phyloP scores from a whole-genome alignment of 345 rosid genomes.

The Eucalyptus guilfoylei region DNA sequence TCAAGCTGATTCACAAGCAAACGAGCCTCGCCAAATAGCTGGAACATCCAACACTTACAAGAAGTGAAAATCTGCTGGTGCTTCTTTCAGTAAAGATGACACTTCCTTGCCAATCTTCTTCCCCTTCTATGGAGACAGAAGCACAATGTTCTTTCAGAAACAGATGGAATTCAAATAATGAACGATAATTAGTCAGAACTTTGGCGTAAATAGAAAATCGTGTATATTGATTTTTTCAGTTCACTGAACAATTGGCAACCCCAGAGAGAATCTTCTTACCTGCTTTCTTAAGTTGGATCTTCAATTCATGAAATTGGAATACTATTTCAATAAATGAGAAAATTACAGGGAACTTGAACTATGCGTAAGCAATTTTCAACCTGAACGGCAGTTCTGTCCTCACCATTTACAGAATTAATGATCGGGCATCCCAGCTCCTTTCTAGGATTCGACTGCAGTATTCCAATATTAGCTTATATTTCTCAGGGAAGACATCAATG shows the following conservation, averaged over 20 bases:
- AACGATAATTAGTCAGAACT: background rate
- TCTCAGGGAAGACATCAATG: conserved; percentile 28
- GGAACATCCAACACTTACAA: background rate
- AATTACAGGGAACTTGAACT: conserved; percentile 10
- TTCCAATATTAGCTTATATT: conserved; percentile 12
- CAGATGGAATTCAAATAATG: background rate
- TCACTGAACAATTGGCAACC: background rate
- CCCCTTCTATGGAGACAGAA: background rate
- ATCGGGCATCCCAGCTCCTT: conserved; percentile 18
- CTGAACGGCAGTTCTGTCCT: background rate
- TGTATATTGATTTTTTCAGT: background rate
- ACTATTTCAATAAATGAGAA: background rate
- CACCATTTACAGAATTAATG: conserved; percentile 11
- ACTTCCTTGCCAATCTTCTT: background rate
- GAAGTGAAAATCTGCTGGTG: background rate
- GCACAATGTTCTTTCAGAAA: background rate
- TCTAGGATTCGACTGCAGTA: conserved; percentile 12
- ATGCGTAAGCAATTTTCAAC: conserved; percentile 6
- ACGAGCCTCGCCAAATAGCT: background rate
- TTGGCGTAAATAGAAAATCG: background rate
- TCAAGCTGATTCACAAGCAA: background rate
- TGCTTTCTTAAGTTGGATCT: background rate
- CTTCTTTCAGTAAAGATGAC: background rate
- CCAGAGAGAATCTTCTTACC: background rate
- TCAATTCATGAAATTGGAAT: background rate